phyloP scores from a whole-genome alignment of 1,284 basidiomycete species.

The Trichosporon sp. region DNA sequence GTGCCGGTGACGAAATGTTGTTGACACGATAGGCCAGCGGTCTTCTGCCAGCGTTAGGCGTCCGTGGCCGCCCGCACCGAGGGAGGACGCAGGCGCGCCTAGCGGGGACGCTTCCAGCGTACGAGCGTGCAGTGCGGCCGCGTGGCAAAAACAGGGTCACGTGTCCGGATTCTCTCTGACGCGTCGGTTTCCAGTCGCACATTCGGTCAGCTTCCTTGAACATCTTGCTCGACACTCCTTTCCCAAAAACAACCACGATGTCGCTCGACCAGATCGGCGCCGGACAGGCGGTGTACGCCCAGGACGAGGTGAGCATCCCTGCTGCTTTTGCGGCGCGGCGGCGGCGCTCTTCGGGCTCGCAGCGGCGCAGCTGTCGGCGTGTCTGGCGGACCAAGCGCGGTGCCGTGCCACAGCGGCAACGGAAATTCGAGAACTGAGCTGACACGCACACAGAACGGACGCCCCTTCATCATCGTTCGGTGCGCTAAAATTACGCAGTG shows the following conservation, averaged over 20 bases:
- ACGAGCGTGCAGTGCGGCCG: background rate
- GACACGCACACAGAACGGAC: constrained; percentile 66
- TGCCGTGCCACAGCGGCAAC: background rate
- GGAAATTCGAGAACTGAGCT: constrained; percentile 2
- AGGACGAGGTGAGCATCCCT: constrained; percentile 67
- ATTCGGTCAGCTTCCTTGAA: constrained; percentile 15
- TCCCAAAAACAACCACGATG: constrained; percentile 25
- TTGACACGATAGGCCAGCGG: background rate
- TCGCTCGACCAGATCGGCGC: constrained; percentile 48
- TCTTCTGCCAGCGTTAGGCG: background rate
- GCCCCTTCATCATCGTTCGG: constrained; percentile 92
- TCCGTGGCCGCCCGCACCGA: background rate
- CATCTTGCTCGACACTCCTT: constrained; percentile 2
- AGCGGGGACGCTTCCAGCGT: background rate
- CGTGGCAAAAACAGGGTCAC: background rate
- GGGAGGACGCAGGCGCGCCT: background rate
- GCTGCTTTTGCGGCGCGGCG: background rate
- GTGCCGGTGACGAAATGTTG: background rate
- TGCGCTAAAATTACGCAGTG: constrained; percentile 13
- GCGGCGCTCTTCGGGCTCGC: background rate
- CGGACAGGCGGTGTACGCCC: constrained; percentile 72
- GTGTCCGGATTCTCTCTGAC: background rate
- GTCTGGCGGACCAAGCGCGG: background rate
- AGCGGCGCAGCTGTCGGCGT: background rate
- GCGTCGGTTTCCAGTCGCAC: background rate